Percentiles rank a stretch among this genome's conserved stretches.
Evolutionary conservation across 257 asterid species (phyloP).

Genomic region (Penstemon davidsonii): DNA sequence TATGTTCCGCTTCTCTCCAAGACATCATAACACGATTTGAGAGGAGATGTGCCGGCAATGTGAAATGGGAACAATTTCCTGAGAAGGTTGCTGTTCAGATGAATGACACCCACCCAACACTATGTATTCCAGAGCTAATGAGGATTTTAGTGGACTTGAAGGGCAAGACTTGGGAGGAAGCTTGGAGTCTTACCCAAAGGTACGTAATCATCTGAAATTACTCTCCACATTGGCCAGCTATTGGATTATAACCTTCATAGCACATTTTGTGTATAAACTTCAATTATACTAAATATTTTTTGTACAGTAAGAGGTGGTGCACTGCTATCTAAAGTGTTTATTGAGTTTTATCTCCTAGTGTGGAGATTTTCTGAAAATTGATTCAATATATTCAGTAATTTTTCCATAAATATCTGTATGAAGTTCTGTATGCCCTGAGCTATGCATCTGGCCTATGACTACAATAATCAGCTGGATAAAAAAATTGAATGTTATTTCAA

Average conservation of each 20-base stretch:
- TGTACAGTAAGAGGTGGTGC: background rate
- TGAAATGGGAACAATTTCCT: constrained; percentile 76
- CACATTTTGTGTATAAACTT: background rate
- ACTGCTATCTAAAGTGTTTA: background rate
- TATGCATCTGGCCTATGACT: background rate
- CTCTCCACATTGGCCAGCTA: background rate
- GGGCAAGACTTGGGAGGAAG: constrained; percentile 77
- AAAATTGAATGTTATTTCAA: background rate
- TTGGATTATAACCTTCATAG: background rate
- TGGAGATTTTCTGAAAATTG: background rate
- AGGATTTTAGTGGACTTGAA: constrained; percentile 80
- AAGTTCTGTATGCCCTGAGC: background rate
- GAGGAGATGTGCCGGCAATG: constrained; percentile 60
- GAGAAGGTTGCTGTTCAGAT: constrained; percentile 93
- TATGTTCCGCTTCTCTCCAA: constrained; percentile 91
- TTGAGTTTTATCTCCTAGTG: background rate
- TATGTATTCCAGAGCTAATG: constrained; percentile 83
- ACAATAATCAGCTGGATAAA: background rate
- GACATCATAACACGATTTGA: constrained; percentile 78
- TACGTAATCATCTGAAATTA: constrained; percentile 18
- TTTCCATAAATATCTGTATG: background rate
- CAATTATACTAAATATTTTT: background rate
- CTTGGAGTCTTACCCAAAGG: constrained; percentile 84
- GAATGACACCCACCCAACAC: constrained; percentile 93
- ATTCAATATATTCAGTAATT: background rate